Percentiles rank a stretch among this genome's conserved stretches.
These are phyloP conservation scores for Cadophora luteo-olivacea DNA, from an alignment of 2,329 filamentous ascomycete species.

Conservation along the genomic window DNA sequence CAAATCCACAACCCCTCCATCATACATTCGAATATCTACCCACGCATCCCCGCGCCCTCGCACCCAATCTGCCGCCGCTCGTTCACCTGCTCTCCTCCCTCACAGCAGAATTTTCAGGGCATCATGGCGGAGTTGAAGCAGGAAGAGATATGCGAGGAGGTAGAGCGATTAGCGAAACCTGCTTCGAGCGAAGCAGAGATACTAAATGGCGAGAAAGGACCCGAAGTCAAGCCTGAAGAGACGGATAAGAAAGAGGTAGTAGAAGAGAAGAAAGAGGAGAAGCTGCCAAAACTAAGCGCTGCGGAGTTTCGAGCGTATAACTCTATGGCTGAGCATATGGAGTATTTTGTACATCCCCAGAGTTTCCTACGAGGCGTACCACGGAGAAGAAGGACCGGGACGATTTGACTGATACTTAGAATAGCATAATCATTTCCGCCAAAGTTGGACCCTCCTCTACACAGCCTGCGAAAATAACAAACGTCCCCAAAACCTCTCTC, in stretches of 20 bases:
- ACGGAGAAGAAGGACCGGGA: too few species aligned
- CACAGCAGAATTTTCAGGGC: slow-evolving; percentile 23
- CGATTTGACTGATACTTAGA: neutral
- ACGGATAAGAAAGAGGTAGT: slow-evolving; percentile 1
- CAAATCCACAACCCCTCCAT: neutral
- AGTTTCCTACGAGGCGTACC: neutral
- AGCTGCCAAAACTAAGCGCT: slow-evolving; percentile 59
- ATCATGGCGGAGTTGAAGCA: slow-evolving; percentile 33
- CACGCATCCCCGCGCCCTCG: slow-evolving; percentile 22
- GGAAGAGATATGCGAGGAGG: slow-evolving; percentile 18
- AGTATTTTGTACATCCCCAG: slow-evolving; percentile 58
- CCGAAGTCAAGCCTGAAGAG: slow-evolving; percentile 47
- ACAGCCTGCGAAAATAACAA: slow-evolving; percentile 64
- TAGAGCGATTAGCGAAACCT: slow-evolving; percentile 59
- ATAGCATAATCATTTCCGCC: slow-evolving; percentile 79
- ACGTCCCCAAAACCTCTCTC: slow-evolving; percentile 68
- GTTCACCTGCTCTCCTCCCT: slow-evolving; percentile 29
- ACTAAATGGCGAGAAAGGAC: slow-evolving; percentile 47
- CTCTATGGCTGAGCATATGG: slow-evolving; percentile 67
- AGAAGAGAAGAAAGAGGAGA: slow-evolving; percentile 25
- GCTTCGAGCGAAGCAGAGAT: slow-evolving; percentile 52
- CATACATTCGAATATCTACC: neutral
- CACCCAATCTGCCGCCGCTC: slow-evolving; percentile 31
- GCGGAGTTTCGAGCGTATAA: slow-evolving; percentile 67
- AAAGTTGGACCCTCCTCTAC: slow-evolving; percentile 75